A percentile compares a stretch with the other conserved stretches of the same genome.
phyloP scores from a whole-genome alignment of 129 eudicot genomes.

The Flaveria sonorensis region DNA sequence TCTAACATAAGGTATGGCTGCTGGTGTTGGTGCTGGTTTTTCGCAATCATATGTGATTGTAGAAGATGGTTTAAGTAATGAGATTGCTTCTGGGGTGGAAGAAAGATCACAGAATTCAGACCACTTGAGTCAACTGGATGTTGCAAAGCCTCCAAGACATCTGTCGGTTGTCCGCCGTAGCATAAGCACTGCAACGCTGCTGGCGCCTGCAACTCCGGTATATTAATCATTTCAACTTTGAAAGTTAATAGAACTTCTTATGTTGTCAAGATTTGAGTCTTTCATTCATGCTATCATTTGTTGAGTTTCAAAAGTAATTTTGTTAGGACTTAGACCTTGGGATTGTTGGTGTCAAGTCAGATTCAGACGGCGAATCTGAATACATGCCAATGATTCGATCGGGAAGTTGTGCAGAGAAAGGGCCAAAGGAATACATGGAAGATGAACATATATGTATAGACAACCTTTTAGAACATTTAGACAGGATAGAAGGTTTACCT shows the following conservation, averaged over 20 bases:
- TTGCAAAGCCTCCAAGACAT: constrained; percentile 63
- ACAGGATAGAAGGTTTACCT: constrained; percentile 53
- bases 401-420: constrained; percentile 92
- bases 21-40: no score
- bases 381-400: constrained; percentile 69
- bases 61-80: constrained; percentile 49
- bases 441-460: constrained; percentile 89
- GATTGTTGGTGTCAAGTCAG: constrained; percentile 41
- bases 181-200: constrained; percentile 45
- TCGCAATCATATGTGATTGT: constrained; percentile 47
- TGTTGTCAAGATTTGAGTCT: neutral
- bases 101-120: constrained; percentile 48
- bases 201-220: constrained; percentile 51
- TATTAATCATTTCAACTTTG: no score
- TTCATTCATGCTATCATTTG: neutral
- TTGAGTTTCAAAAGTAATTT: constrained; percentile 20
- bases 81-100: constrained; percentile 34
- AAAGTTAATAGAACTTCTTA: constrained; percentile 9
- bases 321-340: constrained; percentile 52
- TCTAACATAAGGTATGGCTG: constrained; percentile 54
- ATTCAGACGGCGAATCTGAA: constrained; percentile 53
- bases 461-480: constrained; percentile 54
- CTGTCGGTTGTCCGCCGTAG: constrained; percentile 57
- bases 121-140: constrained; percentile 42
- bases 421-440: constrained; percentile 87